These are phyloP conservation scores for Boletus rex-veris DNA, from an alignment of 768 basidiomycete genomes.

Conservation along the genomic window DNA sequence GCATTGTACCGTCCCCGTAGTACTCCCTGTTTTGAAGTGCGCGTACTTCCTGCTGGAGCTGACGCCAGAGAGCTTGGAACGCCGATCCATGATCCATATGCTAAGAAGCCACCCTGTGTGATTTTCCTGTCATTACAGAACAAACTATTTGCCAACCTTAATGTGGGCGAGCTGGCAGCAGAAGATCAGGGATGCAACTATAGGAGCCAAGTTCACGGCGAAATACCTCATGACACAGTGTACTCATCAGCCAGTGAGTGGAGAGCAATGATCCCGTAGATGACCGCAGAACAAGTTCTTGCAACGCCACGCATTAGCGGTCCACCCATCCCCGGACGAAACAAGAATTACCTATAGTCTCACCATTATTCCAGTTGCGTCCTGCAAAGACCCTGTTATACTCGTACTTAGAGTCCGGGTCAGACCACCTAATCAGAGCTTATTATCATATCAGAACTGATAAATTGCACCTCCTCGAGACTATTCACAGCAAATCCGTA, in stretches of 20 bases:
- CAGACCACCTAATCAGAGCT: not conserved
- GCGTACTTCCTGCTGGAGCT: conserved; percentile 61
- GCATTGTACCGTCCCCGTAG: conserved; percentile 68
- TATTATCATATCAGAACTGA: not conserved
- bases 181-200: conserved; percentile 5
- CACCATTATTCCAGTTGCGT: conserved; percentile 82
- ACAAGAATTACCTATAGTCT: conserved; percentile 59
- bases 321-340: not conserved
- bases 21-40: conserved; percentile 72
- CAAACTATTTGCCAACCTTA: conserved; percentile 44
- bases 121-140: not conserved
- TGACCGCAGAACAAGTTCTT: conserved; percentile 74
- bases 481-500: conserved; percentile 76
- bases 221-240: conserved; percentile 77
- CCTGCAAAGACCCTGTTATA: conserved; percentile 76
- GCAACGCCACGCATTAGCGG: not conserved
- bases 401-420: conserved; percentile 54
- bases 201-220: conserved; percentile 9
- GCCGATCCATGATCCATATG: conserved; percentile 78
- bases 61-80: conserved; percentile 74
- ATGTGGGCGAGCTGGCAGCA: conserved; percentile 70
- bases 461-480: conserved; percentile 67
- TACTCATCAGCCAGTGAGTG: conserved; percentile 67
- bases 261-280: conserved; percentile 59
- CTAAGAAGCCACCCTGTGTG: conserved; percentile 32